Evolutionary conservation across 1,284 basidiomycete species (phyloP), one percentile per base, ranked within the genome.

Genomic region (Sanguinoderma infundibulare): DNA sequence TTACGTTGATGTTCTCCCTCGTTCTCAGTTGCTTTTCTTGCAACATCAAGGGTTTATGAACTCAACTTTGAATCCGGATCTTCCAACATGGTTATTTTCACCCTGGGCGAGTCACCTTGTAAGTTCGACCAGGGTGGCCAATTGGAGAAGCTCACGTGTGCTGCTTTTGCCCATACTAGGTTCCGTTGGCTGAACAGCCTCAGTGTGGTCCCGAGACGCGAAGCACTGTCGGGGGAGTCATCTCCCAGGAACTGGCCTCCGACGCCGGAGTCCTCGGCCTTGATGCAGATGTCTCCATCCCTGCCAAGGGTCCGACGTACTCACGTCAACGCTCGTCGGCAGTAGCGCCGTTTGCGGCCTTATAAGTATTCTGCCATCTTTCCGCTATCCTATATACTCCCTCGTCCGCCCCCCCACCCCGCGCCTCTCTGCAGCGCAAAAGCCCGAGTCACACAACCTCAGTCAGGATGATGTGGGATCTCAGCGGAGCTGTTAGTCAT

Each of bases 401-500:
- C 53, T 47, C 53, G 47, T 60, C 38, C 53, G 38, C 36, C 53
- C 36, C 53, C 40, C 53, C n/a, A 32, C 38, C 44, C 60, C 47
- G 36, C 57, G 53, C 51, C 46, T 32, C 38, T 46, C 62, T n/a
- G 47, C 47, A 51, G 49, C 30, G 32, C 15, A 51, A 22, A 7
- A 51, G 22, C 20, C 32, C 10, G n/a, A 28, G 8, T 8, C 38
- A 26, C 28, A 15, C 32, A 50, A 17, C 34, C 46, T 24, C 32
- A 53, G 30, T 32, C 55, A 62, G 55, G 34, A 66, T 65, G 62
- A 70, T 70, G 67, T 68, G 68, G 67, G 67, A 70, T 58, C 56
- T 68, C 32, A 64, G 63, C 55, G 64, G 67, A 42, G 39, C 64
- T 35, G 55, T 54, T 8, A 35, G 40, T 39, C 51, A 61, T 22